Base-by-base conservation (phyloP, 768 basidiomycete genomes). In the Amanita rimosa region DNA sequence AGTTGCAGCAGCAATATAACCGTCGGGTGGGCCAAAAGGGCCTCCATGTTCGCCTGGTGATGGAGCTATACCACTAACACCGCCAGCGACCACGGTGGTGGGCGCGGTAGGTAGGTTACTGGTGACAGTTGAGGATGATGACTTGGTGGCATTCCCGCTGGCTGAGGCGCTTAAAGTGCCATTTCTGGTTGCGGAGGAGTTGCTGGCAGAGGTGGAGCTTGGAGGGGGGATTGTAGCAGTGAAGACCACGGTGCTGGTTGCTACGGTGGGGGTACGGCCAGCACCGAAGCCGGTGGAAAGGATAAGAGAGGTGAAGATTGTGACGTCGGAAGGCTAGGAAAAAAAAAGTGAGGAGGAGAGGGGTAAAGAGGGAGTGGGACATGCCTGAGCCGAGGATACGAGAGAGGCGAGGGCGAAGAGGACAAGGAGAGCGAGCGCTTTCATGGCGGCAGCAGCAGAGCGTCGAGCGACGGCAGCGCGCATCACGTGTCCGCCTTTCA, bases 21-120 rank as follows among this genome's bases (percentile, higher is more conserved):
- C 62, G 57, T 88, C 84, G 41, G 71, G 69, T 41, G 85, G 85
- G n/a, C 85, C 85, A 52, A 71, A 82, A 31, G 73, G 63, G 27
- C 81, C 81, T 37, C 63, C 71, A 16, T 66, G 53, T 42, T 67
- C 63, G 17, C 83, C 84, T 21, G 84, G 85, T 39, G 66, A 62
- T 8, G 84, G 84, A 2, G 84, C 84, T 21, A 76, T 77, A 24
- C 64, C 56, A 3, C 64, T 49, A 11, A 74, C 81, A 9, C 81
- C 83, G 31, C 74, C 82, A 24, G 71, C 61, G 26, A 82, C 63
- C 19, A 49, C 31, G 47, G 64, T 60, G 19, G 78, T 63, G 3
- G 82, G 64, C 1, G 84, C 83, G 8, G 84, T 85, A 6, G 84
- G 75, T 7, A 77, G 66, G 47, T 56, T 64, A 26, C 51, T 50